Evolutionary conservation across 257 asterid genomes (phyloP), one percentile per base, ranked within the genome.

Genomic region (Lycium ferocissimum): DNA sequence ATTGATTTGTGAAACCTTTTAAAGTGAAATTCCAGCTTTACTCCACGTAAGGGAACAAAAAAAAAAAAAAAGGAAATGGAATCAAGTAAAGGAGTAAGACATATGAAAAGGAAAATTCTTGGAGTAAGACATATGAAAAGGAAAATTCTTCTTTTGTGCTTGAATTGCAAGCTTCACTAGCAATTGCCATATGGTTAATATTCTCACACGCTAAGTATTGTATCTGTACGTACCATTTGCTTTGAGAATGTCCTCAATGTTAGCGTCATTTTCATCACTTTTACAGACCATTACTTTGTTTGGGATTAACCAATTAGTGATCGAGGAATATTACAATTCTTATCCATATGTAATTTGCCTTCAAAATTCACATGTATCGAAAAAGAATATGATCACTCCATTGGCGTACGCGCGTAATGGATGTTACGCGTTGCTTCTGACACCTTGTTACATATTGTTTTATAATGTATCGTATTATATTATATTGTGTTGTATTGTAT

Each of bases 121-220:
- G n/a, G n/a, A n/a, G n/a, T n/a, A n/a, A n/a, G n/a, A n/a, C n/a
- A n/a, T n/a, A n/a, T n/a, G n/a, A n/a, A n/a, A n/a, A n/a, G n/a
- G n/a, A n/a, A n/a, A n/a, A n/a, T n/a, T n/a, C n/a, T n/a, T 49
- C 81, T 22, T 13, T 75, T 49, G 20, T 4, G 57, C 59, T 45
- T 73, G 59, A 20, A 73, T 73, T 73, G 59, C 58, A 73, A 47
- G 80, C 61, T 73, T 73, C 59, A 2, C n/a, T n/a, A 18, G 11
- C 12, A 45, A 73, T 40, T 58, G 65, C 9, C 65, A 58, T 58
- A 58, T n/a, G 10, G 11, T 49, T 49, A 17, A 12, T 49, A 75
- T 22, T 49, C 62, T 51, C 81, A 47, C 45, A 75, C 81, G 81
- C 62, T 22, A 75, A 49, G 62, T 49, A 75, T 75, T 13, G 17